These are phyloP conservation scores for Scytalidium sp. DNA, from an alignment of 2,329 filamentous ascomycete genomes.

Conservation along the genomic window DNA sequence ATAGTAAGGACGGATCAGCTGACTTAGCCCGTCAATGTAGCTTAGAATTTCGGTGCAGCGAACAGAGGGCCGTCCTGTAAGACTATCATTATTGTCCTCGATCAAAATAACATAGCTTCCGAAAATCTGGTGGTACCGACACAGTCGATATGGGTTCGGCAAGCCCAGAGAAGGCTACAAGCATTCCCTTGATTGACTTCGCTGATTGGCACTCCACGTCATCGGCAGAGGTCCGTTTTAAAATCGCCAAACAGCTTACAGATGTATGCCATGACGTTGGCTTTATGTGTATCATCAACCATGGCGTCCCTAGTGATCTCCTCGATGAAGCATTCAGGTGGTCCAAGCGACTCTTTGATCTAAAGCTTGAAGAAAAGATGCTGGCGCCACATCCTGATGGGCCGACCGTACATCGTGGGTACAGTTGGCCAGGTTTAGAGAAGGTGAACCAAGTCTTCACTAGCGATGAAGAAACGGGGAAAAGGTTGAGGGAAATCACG, in stretches of 20 bases:
- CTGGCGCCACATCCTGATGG: constrained; percentile 46
- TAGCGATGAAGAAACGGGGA: constrained; percentile 37
- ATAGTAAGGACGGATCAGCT: too few species aligned
- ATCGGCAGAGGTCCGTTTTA: constrained; percentile 24
- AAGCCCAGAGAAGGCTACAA: constrained; percentile 4
- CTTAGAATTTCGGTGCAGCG: too few species aligned
- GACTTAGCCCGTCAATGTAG: too few species aligned
- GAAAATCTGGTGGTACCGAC: background rate
- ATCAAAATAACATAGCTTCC: too few species aligned
- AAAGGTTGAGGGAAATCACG: constrained; percentile 40
- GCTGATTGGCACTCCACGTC: constrained; percentile 12
- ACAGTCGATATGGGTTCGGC: constrained; percentile 8
- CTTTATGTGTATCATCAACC: constrained; percentile 46
- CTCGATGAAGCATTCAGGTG: constrained; percentile 41
- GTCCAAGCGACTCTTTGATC: constrained; percentile 40
- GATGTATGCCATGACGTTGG: constrained; percentile 40
- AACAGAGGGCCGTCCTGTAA: too few species aligned
- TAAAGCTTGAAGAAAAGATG: constrained; percentile 42
- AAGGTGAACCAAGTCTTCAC: constrained; percentile 46
- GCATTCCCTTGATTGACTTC: constrained; percentile 22
- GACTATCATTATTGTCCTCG: too few species aligned
- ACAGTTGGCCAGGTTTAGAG: constrained; percentile 52
- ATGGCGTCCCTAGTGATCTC: constrained; percentile 35
- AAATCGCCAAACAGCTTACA: constrained; percentile 35
- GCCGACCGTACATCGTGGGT: constrained; percentile 49